Percentiles rank a stretch among this genome's conserved stretches.
Conservation (phyloP, 1,284 basidiomycete genomes). For the Ganoderma lucidum region DNA sequence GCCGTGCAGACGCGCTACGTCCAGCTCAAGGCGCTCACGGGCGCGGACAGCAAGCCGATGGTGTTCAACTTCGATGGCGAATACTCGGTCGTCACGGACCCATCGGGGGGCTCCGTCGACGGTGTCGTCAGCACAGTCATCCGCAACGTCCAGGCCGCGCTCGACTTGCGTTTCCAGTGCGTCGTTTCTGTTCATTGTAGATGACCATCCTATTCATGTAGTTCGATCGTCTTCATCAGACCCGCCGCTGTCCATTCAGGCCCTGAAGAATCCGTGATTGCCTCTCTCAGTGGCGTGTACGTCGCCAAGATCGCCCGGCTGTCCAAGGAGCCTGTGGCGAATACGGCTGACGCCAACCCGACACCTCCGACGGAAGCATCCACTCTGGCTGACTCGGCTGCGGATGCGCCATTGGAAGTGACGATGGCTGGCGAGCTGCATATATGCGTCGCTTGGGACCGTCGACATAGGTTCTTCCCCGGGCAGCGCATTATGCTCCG, state of each 20-base stretch:
- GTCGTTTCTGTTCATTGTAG: slow-evolving; percentile 24
- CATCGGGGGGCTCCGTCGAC: slow-evolving; percentile 48
- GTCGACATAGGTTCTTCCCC: slow-evolving; percentile 56
- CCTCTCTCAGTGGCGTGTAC: slow-evolving; percentile 20
- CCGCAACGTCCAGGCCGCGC: slow-evolving; percentile 45
- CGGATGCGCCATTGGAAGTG: slow-evolving; percentile 3
- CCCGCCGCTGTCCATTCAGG: slow-evolving; percentile 25
- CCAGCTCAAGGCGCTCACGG: slow-evolving; percentile 39
- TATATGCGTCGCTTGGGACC: slow-evolving; percentile 57
- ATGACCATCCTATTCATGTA: neutral
- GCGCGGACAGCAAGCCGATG: slow-evolving; percentile 28
- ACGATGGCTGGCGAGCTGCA: slow-evolving; percentile 59
- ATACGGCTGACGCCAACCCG: slow-evolving; percentile 21
- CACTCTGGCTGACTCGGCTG: neutral
- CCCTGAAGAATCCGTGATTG: slow-evolving; percentile 26
- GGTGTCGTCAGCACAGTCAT: slow-evolving; percentile 44
- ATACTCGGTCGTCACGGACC: slow-evolving; percentile 56
- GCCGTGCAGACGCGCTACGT: slow-evolving; percentile 50
- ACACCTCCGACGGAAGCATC: slow-evolving; percentile 33
- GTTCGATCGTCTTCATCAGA: slow-evolving; percentile 13
- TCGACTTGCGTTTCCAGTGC: slow-evolving; percentile 51
- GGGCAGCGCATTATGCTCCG: slow-evolving; percentile 60
- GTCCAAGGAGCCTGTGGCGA: neutral
- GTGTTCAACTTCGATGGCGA: slow-evolving; percentile 62
- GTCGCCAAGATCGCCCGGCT: slow-evolving; percentile 13